These are phyloP conservation scores for Fonsecaea nubica DNA, from an alignment of 2,329 filamentous ascomycete species.

Conservation along the genomic window DNA sequence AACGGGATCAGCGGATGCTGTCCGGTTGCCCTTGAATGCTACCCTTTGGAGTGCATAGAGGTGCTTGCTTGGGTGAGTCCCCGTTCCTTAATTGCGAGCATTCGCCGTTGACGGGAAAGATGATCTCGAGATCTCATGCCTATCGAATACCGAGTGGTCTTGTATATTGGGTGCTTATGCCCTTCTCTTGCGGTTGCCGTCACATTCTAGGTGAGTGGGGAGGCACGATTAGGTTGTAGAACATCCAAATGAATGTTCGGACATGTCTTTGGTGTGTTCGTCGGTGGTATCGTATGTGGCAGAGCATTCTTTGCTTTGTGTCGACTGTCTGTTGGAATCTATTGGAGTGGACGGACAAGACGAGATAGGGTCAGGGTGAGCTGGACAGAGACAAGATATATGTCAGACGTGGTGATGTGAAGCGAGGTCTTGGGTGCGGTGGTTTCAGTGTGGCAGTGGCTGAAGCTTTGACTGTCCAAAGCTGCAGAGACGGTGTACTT, in stretches of 20 bases:
- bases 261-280: constrained; percentile 27
- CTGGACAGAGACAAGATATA: not conserved
- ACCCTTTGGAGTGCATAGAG: not conserved
- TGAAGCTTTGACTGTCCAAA: not conserved
- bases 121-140: not conserved
- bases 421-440: not conserved
- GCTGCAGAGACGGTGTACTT: not conserved
- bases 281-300: constrained; percentile 15
- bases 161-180: not conserved
- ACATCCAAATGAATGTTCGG: constrained; percentile 29
- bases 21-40: not conserved
- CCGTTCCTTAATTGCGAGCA: not conserved
- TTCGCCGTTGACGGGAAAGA: not conserved
- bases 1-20: not conserved
- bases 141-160: not conserved
- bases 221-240: constrained; percentile 34
- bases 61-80: not conserved
- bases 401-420: not conserved
- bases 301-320: constrained; percentile 3
- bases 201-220: constrained; percentile 30
- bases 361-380: not conserved
- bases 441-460: not conserved
- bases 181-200: not conserved
- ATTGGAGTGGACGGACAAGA: not conserved
- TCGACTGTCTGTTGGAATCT: not conserved